Evolutionary conservation across 345 rosid genomes (phyloP), one percentile per base, ranked within the genome.

Genomic region (Rhizophora apiculata): DNA sequence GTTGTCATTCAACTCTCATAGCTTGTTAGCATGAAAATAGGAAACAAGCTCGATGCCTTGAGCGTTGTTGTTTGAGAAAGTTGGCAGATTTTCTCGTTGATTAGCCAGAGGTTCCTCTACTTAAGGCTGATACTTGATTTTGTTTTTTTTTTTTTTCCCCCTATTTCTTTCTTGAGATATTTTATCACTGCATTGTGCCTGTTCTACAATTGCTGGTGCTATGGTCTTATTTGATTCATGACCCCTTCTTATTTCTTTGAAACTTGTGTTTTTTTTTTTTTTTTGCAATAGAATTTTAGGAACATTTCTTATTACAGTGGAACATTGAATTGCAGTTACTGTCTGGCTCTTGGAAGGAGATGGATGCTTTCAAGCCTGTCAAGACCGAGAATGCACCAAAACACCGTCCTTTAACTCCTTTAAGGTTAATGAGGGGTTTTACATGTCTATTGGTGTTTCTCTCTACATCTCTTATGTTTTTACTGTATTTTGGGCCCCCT

Each of bases 391-490:
- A 74, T 67, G 71, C 48, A 54, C 69, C 83, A 56, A 87, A 86
- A 72, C 87, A 82, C 52, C 87, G 80, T 2, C 83, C 84, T 36
- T 79, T 91, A 75, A 91, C 87, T 46, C 91, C 82, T 27, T 55
- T 85, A 68, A 82, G 89, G 85, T 51, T 85, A 72, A 62, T 84
- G 37, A 80, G 97, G 72, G 97, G 97, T 46, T 10, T 87, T 68
- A 68, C 85, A 60, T 88, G 90, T 81, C 62, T 91, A 27, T 61
- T 79, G 63, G 88, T 89, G 81, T 89, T 79, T 76, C 36, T 91
- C 7, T 86, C 87, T 24, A 89, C 93, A 48, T 88, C 95, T 32
- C 86, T 87, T 69, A 83, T 82, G 88, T 87, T 87, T 68, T 24
- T 91, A 43, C 72, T 86, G 31, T 91, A 85, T 76, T 79, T 89